Percentiles rank a stretch among this genome's conserved stretches.
Conservation (phyloP, 225 moss, liverwort and hornwort genomes). For the Pleurozium schreberi region DNA sequence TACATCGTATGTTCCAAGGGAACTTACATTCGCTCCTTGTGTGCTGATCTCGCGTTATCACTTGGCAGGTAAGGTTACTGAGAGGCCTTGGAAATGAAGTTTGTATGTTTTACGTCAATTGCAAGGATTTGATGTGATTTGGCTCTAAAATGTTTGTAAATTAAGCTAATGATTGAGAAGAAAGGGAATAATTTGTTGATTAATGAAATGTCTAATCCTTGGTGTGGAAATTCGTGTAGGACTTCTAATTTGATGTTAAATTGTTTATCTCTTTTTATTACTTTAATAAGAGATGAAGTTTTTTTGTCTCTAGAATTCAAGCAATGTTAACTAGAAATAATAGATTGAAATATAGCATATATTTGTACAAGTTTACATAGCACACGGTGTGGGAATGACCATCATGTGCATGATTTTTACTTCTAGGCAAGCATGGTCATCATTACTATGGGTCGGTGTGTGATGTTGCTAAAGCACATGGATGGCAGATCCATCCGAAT, state of each 20-base stretch:
- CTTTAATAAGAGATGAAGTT: no score
- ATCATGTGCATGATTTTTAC: not conserved
- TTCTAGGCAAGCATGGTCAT: not conserved
- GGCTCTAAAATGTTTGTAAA: not conserved
- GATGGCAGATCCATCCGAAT: not conserved
- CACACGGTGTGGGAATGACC: not conserved
- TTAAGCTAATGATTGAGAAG: not conserved
- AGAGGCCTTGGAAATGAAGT: not conserved
- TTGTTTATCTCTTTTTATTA: no score
- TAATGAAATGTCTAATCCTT: not conserved
- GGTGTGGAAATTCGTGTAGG: not conserved
- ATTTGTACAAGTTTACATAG: not conserved
- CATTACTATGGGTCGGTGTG: not conserved
- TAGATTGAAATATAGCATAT: not conserved
- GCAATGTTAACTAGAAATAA: no score
- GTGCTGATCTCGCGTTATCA: constrained; percentile 65
- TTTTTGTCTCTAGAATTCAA: not conserved
- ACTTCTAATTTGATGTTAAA: not conserved
- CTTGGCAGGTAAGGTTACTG: constrained; percentile 48
- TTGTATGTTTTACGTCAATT: not conserved
- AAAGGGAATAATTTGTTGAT: not conserved
- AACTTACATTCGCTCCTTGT: constrained; percentile 81
- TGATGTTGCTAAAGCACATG: not conserved
- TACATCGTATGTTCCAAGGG: constrained; percentile 80
- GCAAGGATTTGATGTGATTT: no score